These are phyloP conservation scores for Cystofilobasidium capitatum DNA, from an alignment of 768 basidiomycete species.

Conservation along the genomic window DNA sequence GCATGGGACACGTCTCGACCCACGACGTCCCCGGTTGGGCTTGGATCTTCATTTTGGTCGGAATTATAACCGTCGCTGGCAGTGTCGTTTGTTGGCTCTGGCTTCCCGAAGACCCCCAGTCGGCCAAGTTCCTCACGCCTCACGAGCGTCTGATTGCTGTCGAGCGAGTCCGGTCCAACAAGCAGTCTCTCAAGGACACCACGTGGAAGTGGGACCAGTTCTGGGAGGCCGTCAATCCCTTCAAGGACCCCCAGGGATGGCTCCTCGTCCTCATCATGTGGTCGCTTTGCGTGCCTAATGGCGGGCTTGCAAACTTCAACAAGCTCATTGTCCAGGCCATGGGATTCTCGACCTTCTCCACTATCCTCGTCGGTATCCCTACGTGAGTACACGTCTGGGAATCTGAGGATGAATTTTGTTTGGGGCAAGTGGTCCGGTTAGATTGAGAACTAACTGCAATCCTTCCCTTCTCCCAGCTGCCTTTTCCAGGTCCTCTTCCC, in stretches of 20 bases:
- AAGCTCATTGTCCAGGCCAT: background rate
- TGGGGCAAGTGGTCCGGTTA: too few species aligned
- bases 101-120: background rate
- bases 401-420: too few species aligned
- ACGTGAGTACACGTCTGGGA: too few species aligned
- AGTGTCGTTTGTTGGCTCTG: background rate
- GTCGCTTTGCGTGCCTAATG: background rate
- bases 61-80: background rate
- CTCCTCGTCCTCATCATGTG: constrained; percentile 4
- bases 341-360: background rate
- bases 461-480: too few species aligned
- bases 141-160: background rate
- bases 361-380: background rate
- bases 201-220: background rate
- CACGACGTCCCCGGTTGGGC: background rate
- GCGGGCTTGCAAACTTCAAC: constrained; percentile 2
- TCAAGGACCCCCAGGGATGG: constrained; percentile 6
- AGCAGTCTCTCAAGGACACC: background rate
- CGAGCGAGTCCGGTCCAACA: constrained; percentile 4
- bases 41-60: background rate
- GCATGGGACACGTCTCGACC: background rate
- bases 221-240: constrained; percentile 2
- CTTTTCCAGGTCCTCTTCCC: constrained; percentile 6
- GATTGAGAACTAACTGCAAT: too few species aligned
- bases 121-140: background rate